Evolutionary conservation across 495 filamentous ascomycete species (phyloP), one percentile per base, ranked within the genome.

Genomic region (Pseudevernia furfuracea): DNA sequence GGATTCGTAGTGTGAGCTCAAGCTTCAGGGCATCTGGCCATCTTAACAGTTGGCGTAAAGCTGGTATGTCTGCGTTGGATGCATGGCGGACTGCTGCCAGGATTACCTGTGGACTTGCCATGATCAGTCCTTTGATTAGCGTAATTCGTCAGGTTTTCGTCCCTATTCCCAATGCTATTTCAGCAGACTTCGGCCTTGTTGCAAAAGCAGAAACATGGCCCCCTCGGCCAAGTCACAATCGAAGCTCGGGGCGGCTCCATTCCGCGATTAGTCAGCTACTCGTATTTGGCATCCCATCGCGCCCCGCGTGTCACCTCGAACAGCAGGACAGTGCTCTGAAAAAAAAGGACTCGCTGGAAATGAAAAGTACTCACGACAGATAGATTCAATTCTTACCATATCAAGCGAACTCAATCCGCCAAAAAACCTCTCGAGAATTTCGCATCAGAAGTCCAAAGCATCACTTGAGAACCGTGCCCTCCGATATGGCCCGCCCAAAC

Each of bases 1-100:
- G 75, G 59, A 97, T 88, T 69, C 91, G 85, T 67, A 95, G 77
- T 41, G 92, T 68, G 53, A 89, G 81, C 64, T 89, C 87, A 15
- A 83, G 79, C 25, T 82, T 81, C 61, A 92, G 80, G 64, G 81
- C 79, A 67, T 82, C 75, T 44, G 74, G 79, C 66, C 86, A 81
- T 60, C 79, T 77, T 62, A 85, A 81, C 38, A 96, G 78, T 55
- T 76, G 78, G 64, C 80, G 80, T 65, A 97, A 75, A 59, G 78
- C 77, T 58, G 80, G 72, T 59, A 93, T 78, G 72, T 92, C 81
- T 67, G 79, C 78, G 52, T 75, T 75, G 61, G 79, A 72, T 60
- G 80, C 79, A 48, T 79, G 63, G 43, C 76, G 64, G 25, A 75
- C 77, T 19, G 81, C 81, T 62, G 82, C 71, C 58, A 84, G 69